phyloP scores from a whole-genome alignment of 305 asterid species.

The Solanum hybrid region DNA sequence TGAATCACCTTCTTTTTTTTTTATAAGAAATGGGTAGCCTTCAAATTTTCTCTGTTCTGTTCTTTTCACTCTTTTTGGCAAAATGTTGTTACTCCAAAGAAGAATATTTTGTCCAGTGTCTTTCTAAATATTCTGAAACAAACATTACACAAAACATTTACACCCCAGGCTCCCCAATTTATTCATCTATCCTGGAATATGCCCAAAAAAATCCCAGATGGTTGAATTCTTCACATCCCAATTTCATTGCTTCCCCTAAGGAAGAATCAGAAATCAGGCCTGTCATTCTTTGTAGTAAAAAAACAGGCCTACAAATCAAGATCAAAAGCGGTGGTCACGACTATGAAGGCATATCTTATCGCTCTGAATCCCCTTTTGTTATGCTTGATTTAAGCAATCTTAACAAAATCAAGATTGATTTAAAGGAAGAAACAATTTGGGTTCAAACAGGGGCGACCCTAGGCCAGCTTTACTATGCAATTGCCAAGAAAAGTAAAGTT shows the following conservation, averaged over 20 bases:
- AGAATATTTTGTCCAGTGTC: neutral
- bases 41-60: neutral
- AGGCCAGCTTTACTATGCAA: conserved; percentile 11
- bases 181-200: neutral
- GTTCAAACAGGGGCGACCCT: conserved; percentile 12
- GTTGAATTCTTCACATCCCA: conserved; percentile 7
- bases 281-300: neutral
- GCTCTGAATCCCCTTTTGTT: neutral
- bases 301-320: neutral
- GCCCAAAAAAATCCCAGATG: conserved; percentile 7
- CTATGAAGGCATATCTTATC: conserved; percentile 8
- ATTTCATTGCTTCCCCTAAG: neutral
- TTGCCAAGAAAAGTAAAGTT: neutral
- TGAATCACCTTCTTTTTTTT: neutral
- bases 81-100: neutral
- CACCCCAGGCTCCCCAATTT: neutral
- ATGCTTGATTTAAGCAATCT: conserved; percentile 6
- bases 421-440: neutral
- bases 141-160: neutral
- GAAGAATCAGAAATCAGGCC: conserved; percentile 8
- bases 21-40: neutral
- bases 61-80: neutral
- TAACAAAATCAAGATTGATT: neutral
- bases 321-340: conserved; percentile 12
- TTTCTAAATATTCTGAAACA: neutral